A percentile compares a stretch with the other conserved stretches of the same genome.
Conservation (phyloP, 2,329 filamentous ascomycete species). For the Ampelomyces quisqualis region DNA sequence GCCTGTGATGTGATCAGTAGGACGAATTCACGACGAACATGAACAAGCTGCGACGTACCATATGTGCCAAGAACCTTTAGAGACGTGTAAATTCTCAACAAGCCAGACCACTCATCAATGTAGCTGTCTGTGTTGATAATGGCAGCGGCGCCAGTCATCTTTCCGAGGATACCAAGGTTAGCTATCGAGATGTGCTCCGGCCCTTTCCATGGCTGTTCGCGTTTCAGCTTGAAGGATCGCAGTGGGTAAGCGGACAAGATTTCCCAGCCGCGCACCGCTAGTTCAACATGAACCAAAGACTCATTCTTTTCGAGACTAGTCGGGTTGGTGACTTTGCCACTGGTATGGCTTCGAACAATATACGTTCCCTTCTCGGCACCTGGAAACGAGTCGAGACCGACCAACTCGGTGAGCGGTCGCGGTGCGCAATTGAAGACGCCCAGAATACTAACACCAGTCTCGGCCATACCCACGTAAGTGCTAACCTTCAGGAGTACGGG, state of each 20-base stretch:
- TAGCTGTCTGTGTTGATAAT: conserved; percentile 64
- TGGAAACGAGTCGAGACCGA: conserved; percentile 71
- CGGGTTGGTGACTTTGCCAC: conserved; percentile 61
- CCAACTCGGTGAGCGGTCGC: conserved; percentile 63
- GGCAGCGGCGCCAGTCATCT: conserved; percentile 87
- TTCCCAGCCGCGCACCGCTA: conserved; percentile 71
- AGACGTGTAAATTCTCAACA: conserved; percentile 65
- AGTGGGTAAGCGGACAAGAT: conserved; percentile 76
- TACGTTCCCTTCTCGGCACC: conserved; percentile 66
- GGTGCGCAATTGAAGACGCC: conserved; percentile 81
- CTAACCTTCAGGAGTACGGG: conserved; percentile 72
- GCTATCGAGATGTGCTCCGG: conserved; percentile 56
- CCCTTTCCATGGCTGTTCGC: conserved; percentile 44
- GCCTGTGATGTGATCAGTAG: conserved; percentile 49
- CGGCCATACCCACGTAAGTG: conserved; percentile 69
- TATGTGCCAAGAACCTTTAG: conserved; percentile 78
- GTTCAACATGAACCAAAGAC: conserved; percentile 60
- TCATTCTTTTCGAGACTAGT: conserved; percentile 51
- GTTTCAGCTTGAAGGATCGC: conserved; percentile 52
- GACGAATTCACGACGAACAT: background rate
- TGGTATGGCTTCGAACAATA: conserved; percentile 70
- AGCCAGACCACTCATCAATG: conserved; percentile 57
- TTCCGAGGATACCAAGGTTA: conserved; percentile 75
- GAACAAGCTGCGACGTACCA: conserved; percentile 51
- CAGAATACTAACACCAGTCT: conserved; percentile 72